Evolutionary conservation across 345 rosid species (phyloP).

Genomic region (Populus euphratica): DNA sequence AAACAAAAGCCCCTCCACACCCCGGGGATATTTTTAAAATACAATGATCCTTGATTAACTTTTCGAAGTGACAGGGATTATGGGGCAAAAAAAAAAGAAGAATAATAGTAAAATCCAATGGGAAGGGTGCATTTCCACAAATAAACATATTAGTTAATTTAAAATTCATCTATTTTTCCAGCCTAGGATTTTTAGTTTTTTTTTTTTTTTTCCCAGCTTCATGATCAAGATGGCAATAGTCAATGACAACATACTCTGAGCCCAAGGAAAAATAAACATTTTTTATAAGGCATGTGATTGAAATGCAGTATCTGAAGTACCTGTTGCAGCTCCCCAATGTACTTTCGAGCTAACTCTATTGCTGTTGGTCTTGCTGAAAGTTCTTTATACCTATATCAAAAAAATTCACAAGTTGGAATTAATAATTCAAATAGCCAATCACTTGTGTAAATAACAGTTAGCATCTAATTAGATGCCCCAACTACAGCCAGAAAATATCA

Average conservation of each 20-base stretch:
- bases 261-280: neutral
- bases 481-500: conserved; percentile 6
- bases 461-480: neutral
- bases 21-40: too few species aligned
- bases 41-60: neutral
- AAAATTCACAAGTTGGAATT: neutral
- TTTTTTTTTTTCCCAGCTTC: neutral
- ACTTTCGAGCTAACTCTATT: conserved; percentile 50
- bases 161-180: neutral
- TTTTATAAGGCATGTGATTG: neutral
- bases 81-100: neutral
- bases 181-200: neutral
- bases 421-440: neutral
- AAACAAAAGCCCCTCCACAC: too few species aligned
- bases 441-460: neutral
- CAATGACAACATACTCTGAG: neutral
- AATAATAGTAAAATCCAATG: neutral
- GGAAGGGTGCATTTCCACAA: neutral
- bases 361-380: conserved; percentile 80
- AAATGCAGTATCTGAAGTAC: conserved; percentile 36
- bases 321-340: conserved; percentile 65
- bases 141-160: neutral
- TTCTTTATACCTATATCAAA: conserved; percentile 60
- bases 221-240: neutral
- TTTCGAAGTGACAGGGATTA: neutral